phyloP scores from a whole-genome alignment of 2,329 filamentous ascomycete species.

The Aspergillus quadrilineatus region DNA sequence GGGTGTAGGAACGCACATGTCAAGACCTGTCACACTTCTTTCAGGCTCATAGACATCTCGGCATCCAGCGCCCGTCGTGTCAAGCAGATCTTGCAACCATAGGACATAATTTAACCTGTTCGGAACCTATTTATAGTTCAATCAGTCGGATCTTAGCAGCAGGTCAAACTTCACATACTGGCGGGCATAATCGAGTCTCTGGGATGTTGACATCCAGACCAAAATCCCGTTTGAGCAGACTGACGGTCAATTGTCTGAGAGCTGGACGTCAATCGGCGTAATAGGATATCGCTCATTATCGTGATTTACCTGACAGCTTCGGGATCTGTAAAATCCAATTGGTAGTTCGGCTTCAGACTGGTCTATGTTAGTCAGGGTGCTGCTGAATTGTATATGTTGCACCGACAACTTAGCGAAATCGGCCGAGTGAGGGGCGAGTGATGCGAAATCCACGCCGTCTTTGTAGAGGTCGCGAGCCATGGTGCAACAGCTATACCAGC shows the following conservation, averaged over 20 bases:
- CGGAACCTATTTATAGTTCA: conserved; percentile 37
- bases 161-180: conserved; percentile 52
- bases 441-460: conserved; percentile 61
- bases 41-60: conserved; percentile 53
- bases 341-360: conserved; percentile 55
- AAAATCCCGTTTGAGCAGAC: conserved; percentile 75
- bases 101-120: conserved; percentile 78
- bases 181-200: conserved; percentile 77
- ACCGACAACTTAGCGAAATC: conserved; percentile 60
- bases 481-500: background rate
- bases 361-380: conserved; percentile 3
- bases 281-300: conserved; percentile 12
- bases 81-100: conserved; percentile 81
- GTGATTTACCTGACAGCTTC: conserved; percentile 64
- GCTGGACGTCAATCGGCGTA: conserved; percentile 10
- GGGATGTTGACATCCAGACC: conserved; percentile 69
- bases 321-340: conserved; percentile 79
- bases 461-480: conserved; percentile 53
- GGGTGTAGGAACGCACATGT: conserved; percentile 56
- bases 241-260: conserved; percentile 67
- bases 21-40: conserved; percentile 66
- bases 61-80: conserved; percentile 59
- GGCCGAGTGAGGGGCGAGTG: conserved; percentile 58
- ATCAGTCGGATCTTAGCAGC: conserved; percentile 8
- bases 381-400: conserved; percentile 39